These are phyloP conservation scores for Prunus dulcis DNA, from an alignment of 306 rosid species.

Conservation along the genomic window DNA sequence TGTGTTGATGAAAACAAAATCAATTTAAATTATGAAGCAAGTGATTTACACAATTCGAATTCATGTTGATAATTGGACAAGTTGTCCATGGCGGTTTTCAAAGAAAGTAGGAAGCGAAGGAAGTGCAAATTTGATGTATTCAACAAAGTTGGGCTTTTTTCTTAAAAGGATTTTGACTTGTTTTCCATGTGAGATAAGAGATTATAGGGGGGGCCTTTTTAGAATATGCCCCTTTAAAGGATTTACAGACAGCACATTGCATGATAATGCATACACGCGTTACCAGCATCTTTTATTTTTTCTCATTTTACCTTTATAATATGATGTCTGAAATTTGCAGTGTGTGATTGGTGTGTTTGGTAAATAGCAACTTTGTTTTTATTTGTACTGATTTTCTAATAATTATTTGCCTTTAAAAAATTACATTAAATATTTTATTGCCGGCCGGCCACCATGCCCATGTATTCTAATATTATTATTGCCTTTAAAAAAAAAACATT, in stretches of 20 bases:
- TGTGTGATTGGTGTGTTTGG: slow-evolving; percentile 9
- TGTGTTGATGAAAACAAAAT: no score
- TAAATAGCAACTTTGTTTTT: slow-evolving; percentile 1
- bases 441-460: not conserved
- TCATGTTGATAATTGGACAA: no score
- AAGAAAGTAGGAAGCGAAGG: not conserved
- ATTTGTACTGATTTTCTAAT: not conserved
- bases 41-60: not conserved
- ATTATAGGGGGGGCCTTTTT: not conserved
- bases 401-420: not conserved
- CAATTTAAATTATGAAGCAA: no score
- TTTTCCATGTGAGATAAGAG: not conserved
- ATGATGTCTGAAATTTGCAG: not conserved
- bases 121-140: not conserved
- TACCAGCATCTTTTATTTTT: not conserved
- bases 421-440: not conserved
- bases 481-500: not conserved
- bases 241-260: not conserved
- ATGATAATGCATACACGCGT: not conserved
- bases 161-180: not conserved
- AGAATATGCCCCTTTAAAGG: not conserved
- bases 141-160: not conserved
- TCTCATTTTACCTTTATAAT: not conserved
- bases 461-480: not conserved
- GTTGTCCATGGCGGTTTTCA: not conserved